phyloP scores from a whole-genome alignment of 345 rosid species.

The Carallia brachiata region DNA sequence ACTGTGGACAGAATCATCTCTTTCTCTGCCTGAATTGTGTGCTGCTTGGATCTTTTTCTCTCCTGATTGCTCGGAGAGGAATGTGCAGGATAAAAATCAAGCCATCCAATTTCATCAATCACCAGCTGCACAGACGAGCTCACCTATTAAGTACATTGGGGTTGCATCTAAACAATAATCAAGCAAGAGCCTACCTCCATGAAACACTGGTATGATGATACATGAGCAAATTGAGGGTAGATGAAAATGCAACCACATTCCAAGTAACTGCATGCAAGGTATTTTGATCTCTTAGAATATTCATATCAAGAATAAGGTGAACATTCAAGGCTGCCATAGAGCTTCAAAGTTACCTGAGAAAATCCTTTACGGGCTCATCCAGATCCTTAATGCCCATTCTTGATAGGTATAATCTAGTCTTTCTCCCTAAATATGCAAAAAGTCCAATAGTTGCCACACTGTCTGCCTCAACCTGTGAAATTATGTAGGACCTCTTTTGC shows the following conservation, averaged over 20 bases:
- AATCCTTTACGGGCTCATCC: constrained; percentile 57
- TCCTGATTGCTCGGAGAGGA: constrained; percentile 28
- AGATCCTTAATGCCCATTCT: constrained; percentile 51
- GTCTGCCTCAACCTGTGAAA: constrained; percentile 46
- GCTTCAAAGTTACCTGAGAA: constrained; percentile 44
- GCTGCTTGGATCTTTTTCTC: constrained; percentile 49
- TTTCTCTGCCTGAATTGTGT: constrained; percentile 60
- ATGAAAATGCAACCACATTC: constrained; percentile 66
- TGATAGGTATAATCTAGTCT: constrained; percentile 47
- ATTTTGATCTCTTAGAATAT: constrained; percentile 3
- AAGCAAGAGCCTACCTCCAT: constrained; percentile 47
- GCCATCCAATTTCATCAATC: constrained; percentile 69
- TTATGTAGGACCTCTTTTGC: background rate
- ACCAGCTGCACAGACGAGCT: constrained; percentile 42
- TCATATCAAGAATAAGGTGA: background rate
- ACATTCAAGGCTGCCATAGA: constrained; percentile 5
- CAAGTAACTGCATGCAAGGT: constrained; percentile 48
- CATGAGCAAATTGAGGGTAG: constrained; percentile 50
- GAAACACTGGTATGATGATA: constrained; percentile 51
- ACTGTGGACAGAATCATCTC: constrained; percentile 57
- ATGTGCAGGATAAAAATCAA: constrained; percentile 48
- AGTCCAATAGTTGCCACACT: constrained; percentile 62
- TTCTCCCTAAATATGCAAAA: constrained; percentile 65
- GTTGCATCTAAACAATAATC: constrained; percentile 19
- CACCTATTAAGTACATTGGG: background rate